A percentile compares a stretch with the other conserved stretches of the same genome.
Evolutionary conservation across 169 alveolate species (phyloP).

Genomic region (Babesia bigemina): DNA sequence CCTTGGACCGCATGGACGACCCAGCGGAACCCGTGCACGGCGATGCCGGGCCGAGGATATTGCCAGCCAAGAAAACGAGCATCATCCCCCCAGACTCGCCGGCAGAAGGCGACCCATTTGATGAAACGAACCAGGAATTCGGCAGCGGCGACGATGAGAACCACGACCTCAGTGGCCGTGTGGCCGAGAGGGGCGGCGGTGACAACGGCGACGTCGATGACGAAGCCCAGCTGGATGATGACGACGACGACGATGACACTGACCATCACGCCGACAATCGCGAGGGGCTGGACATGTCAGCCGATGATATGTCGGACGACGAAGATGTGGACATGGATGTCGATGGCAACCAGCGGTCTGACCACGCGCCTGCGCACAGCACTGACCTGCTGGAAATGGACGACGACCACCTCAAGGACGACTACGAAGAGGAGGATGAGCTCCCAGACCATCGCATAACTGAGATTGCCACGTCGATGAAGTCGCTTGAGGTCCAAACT

Average conservation of each 20-base stretch:
- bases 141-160: not conserved
- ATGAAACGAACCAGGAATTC: not conserved
- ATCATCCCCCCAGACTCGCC: not conserved
- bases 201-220: not conserved
- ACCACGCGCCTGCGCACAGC: not conserved
- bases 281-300: not conserved
- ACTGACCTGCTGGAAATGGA: constrained; percentile 35
- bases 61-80: not conserved
- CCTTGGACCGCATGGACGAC: constrained; percentile 10
- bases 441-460: not conserved
- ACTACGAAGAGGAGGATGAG: constrained; percentile 24
- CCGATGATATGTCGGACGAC: constrained; percentile 27
- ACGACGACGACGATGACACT: not conserved
- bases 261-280: not conserved
- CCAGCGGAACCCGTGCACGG: not conserved
- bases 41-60: not conserved
- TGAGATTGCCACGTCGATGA: constrained; percentile 9
- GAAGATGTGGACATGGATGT: constrained; percentile 32
- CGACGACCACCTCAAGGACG: constrained; percentile 30
- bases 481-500: constrained; percentile 7
- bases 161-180: not conserved
- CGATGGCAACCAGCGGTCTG: constrained; percentile 6
- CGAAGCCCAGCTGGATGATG: not conserved
- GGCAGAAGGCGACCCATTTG: not conserved
- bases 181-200: not conserved